Evolutionary conservation across 768 basidiomycete species (phyloP).

Genomic region (Trametes villosa): DNA sequence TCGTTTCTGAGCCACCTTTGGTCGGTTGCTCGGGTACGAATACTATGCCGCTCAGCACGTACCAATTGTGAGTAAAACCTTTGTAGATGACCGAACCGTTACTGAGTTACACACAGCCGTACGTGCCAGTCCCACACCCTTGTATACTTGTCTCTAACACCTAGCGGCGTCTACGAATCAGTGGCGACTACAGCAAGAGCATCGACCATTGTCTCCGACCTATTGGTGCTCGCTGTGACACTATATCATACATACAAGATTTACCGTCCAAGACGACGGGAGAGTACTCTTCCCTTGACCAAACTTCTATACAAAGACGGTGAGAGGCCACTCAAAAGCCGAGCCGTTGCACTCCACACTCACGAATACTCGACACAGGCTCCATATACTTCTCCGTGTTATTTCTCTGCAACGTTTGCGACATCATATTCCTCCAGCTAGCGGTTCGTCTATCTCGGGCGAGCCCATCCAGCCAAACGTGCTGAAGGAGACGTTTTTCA

Average conservation of each 20-base stretch:
- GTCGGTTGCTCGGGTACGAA: not conserved
- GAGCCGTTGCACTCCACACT: not conserved
- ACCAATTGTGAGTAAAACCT: too few relatives aligned
- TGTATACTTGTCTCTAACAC: not conserved
- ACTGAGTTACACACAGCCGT: too few relatives aligned
- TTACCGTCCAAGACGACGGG: not conserved
- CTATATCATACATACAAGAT: not conserved
- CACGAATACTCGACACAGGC: not conserved
- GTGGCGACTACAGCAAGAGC: conserved; percentile 8
- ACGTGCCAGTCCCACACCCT: too few relatives aligned
- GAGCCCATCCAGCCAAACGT: not conserved
- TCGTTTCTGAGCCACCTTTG: not conserved
- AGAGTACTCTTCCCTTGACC: not conserved
- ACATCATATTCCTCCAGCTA: conserved; percentile 7
- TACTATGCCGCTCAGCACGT: not conserved
- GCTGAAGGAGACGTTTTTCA: not conserved
- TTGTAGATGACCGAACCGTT: too few relatives aligned
- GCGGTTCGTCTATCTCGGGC: not conserved
- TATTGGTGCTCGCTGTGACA: conserved; percentile 1
- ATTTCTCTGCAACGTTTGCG: conserved; percentile 8
- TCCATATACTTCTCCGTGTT: conserved; percentile 3
- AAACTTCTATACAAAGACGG: conserved; percentile 1
- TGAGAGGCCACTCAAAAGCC: not conserved
- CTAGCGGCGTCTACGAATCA: not conserved
- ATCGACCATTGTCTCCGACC: not conserved